Evolutionary conservation across 2,329 filamentous ascomycete genomes (phyloP).

Genomic region (Cyanodermella asteris): DNA sequence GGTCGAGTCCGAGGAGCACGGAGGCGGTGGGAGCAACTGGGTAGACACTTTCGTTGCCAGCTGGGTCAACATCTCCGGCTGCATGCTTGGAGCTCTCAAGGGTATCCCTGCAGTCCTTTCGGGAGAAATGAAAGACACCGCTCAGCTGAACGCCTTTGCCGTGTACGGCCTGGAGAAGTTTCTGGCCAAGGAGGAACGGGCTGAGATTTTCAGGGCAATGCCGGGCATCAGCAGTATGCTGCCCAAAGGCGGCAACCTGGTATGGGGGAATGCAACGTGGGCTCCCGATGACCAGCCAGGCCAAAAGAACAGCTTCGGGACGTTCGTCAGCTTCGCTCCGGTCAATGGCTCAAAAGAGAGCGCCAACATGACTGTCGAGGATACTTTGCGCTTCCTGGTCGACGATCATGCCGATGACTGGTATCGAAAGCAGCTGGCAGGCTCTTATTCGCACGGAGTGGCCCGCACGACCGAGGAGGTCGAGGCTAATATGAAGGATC

Average conservation of each 20-base stretch:
- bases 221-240: slow-evolving; percentile 93
- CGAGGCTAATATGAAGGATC: slow-evolving; percentile 55
- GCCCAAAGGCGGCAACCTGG: slow-evolving; percentile 72
- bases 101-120: slow-evolving; percentile 76
- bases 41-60: slow-evolving; percentile 76
- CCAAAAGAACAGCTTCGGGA: slow-evolving; percentile 54
- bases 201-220: slow-evolving; percentile 90
- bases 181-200: slow-evolving; percentile 69
- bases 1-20: slow-evolving; percentile 59
- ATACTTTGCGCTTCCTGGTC: slow-evolving; percentile 58
- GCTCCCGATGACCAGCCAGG: slow-evolving; percentile 68
- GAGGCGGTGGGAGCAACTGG: slow-evolving; percentile 66
- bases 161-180: slow-evolving; percentile 96
- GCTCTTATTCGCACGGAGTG: slow-evolving; percentile 71
- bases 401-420: slow-evolving; percentile 61
- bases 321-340: slow-evolving; percentile 61
- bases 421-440: slow-evolving; percentile 53
- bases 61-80: slow-evolving; percentile 97
- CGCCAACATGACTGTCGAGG: slow-evolving; percentile 58
- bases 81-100: slow-evolving; percentile 90
- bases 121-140: slow-evolving; percentile 96
- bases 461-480: slow-evolving; percentile 63
- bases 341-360: slow-evolving; percentile 38
- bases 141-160: slow-evolving; percentile 85
- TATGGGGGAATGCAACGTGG: slow-evolving; percentile 81